These are phyloP conservation scores for Mycena belliarum DNA, from an alignment of 768 basidiomycete genomes.

Conservation along the genomic window DNA sequence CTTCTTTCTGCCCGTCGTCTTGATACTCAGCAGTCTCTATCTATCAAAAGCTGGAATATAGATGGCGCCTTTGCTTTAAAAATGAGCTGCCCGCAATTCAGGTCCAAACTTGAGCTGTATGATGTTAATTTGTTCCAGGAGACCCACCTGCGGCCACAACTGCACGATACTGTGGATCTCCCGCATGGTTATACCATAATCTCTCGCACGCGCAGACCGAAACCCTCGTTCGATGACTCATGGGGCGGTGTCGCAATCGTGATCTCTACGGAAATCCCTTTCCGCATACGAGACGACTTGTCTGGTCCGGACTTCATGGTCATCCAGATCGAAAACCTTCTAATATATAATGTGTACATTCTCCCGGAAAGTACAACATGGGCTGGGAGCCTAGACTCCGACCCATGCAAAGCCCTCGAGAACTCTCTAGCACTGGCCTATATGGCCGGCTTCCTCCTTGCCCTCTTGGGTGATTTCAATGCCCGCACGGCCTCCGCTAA, in stretches of 20 bases:
- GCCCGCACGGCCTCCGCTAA: neutral
- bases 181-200: slow-evolving; percentile 4
- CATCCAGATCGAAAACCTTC: neutral
- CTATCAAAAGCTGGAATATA: slow-evolving; percentile 13
- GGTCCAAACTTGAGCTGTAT: neutral
- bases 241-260: slow-evolving; percentile 10
- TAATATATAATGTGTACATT: neutral
- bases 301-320: slow-evolving; percentile 9
- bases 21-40: neutral
- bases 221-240: slow-evolving; percentile 1
- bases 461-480: too few species aligned
- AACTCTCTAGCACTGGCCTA: slow-evolving; percentile 1
- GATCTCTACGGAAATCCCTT: neutral
- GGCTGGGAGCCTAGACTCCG: neutral
- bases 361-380: neutral
- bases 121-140: slow-evolving; percentile 14
- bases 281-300: too few species aligned
- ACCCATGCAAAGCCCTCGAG: neutral
- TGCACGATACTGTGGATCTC: neutral
- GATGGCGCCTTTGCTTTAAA: slow-evolving; percentile 5
- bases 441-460: neutral
- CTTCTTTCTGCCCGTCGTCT: neutral
- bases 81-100: slow-evolving; percentile 15
- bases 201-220: slow-evolving; percentile 1
- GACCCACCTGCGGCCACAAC: slow-evolving; percentile 7